Base-by-base conservation (phyloP, 2,329 filamentous ascomycete genomes). In the Colletotrichum endophyticum region DNA sequence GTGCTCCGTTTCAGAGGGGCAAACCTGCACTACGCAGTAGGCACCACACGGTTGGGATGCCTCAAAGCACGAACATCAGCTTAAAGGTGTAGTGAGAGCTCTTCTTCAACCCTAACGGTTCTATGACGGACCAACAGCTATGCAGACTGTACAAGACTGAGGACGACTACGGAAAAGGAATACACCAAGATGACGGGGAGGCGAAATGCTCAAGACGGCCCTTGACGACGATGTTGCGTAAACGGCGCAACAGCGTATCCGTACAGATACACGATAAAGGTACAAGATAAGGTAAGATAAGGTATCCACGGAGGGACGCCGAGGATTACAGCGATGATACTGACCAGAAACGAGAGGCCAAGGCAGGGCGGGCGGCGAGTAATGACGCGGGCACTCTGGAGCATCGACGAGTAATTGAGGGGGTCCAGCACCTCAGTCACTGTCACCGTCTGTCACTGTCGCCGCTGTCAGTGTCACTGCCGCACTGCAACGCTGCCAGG, bases 251-350 rank as follows among this genome's bases (percentile, higher is more conserved):
- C 44, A 49, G 39, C 39, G 11, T 49, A 36, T 2, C 4, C 15
- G n/a, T 36, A n/a, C 44, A 6, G 44, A 49, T 25, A 27, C 32
- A 53, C 6, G 63, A 66, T 53, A 22, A 53, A 53, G 44, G n/a
- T 8, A 53, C 63, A 63, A 27, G 59, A 63, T 32, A 32, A 63
- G 16, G 30, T 63, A n/a, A n/a, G 59, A 63, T 34, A 59, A 59
- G 39, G 63, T 66, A 27, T 19, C 67, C 16, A 71, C 67, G 25
- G 68, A 44, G 66, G 25, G 27, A 44, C n/a, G 57, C 66, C 64
- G 70, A 69, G 57, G 64, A 69, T 64, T 66, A 64, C 73, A 69
- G 64, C 63, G 70, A 63, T 49, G 64, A 73, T 73, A 66, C 44
- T 44, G 56, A 66, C 73, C 28, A 25, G 25, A 56, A 72, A 63